Conservation (phyloP, 2,329 filamentous ascomycete species). For the Zymoseptoria passerinii region DNA sequence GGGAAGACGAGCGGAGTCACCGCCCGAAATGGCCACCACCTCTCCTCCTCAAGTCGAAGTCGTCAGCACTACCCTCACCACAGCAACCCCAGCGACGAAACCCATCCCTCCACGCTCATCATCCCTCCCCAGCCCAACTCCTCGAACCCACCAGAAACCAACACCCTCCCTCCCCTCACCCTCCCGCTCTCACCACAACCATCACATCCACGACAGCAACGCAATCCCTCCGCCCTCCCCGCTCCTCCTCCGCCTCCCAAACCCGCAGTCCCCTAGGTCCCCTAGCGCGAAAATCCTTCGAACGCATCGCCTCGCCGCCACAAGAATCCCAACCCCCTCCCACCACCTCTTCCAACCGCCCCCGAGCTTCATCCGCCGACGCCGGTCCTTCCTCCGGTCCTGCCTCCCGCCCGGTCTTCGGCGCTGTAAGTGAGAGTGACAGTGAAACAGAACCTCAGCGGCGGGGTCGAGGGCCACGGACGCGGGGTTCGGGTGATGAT, state of each 20-base stretch:
- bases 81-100: neutral
- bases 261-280: slow-evolving; percentile 40
- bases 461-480: slow-evolving; percentile 16
- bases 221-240: neutral
- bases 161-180: slow-evolving; percentile 4
- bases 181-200: neutral
- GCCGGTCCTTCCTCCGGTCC: too few relatives aligned
- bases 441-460: slow-evolving; percentile 7
- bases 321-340: neutral
- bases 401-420: too few relatives aligned
- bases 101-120: too few relatives aligned
- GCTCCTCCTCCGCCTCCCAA: slow-evolving; percentile 8
- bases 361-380: too few relatives aligned
- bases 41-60: neutral
- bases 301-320: slow-evolving; percentile 7
- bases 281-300: slow-evolving; percentile 38
- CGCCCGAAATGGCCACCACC: neutral
- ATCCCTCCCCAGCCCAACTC: neutral
- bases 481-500: slow-evolving; percentile 9
- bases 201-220: slow-evolving; percentile 1
- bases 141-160: neutral
- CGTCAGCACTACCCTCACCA: neutral
- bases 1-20: neutral
- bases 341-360: too few relatives aligned
- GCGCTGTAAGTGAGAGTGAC: neutral